These are phyloP conservation scores for Exophiala viscosa DNA, from an alignment of 2,329 filamentous ascomycete genomes.

Conservation along the genomic window DNA sequence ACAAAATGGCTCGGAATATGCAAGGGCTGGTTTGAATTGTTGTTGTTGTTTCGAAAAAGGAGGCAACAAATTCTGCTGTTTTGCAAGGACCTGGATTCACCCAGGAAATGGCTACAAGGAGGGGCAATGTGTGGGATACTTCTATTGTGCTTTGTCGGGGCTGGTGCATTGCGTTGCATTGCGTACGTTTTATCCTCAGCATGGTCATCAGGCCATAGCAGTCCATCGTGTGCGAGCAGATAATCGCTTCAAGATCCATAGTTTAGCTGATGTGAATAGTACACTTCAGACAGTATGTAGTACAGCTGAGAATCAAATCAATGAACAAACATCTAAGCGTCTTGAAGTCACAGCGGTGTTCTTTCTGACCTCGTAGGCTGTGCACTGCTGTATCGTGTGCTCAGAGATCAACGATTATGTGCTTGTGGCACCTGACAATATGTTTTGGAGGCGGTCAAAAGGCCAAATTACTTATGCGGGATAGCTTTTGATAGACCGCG, in stretches of 20 bases:
- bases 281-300: constrained; percentile 3
- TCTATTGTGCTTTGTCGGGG: neutral
- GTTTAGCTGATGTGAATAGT: constrained; percentile 11
- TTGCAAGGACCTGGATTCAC: neutral
- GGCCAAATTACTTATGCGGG: neutral
- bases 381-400: neutral
- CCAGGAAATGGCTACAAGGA: neutral
- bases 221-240: neutral
- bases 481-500: neutral
- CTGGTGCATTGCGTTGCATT: constrained; percentile 1
- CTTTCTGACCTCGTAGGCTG: neutral
- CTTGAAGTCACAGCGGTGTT: neutral
- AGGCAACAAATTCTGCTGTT: constrained; percentile 4
- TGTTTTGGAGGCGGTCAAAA: neutral
- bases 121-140: neutral
- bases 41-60: constrained; percentile 3
- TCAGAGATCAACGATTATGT: neutral
- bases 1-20: constrained; percentile 2
- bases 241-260: neutral
- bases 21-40: neutral
- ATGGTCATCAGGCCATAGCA: neutral
- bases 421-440: neutral
- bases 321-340: neutral
- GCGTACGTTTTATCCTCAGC: neutral
- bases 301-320: neutral